These are phyloP conservation scores for Crithidia bombi DNA, from an alignment of 208 protist genomes.

Conservation along the genomic window DNA sequence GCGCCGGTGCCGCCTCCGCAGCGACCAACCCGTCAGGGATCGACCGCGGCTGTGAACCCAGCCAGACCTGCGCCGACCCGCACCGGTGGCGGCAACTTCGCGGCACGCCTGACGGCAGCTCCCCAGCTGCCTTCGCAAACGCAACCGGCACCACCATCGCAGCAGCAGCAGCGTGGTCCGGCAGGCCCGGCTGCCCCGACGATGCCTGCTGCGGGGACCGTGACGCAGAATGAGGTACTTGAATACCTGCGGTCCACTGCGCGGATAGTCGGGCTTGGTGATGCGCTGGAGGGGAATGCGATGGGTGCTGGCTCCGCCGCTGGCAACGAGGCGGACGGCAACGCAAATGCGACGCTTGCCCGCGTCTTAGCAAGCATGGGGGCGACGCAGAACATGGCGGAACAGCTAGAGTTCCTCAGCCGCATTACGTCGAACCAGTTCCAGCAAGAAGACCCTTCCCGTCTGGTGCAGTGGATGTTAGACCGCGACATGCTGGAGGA, in stretches of 20 bases:
- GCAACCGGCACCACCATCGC: not conserved
- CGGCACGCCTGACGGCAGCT: not conserved
- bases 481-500: constrained; percentile 38
- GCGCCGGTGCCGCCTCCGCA: not conserved
- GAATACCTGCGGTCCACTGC: constrained; percentile 14
- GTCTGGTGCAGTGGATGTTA: constrained; percentile 43
- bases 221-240: not conserved
- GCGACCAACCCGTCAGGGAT: not conserved
- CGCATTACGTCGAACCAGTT: constrained; percentile 33
- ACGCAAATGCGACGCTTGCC: not conserved
- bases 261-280: constrained; percentile 1
- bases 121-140: not conserved
- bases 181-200: not conserved
- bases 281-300: not conserved
- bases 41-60: not conserved
- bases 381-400: constrained; percentile 8
- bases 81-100: not conserved
- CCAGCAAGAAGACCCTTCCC: constrained; percentile 29
- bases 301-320: not conserved
- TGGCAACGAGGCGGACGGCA: not conserved
- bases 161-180: constrained; percentile 4
- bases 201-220: not conserved
- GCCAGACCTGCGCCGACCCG: not conserved
- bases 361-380: constrained; percentile 13
- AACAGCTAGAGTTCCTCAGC: constrained; percentile 28